Conservation (phyloP, 202 grass and related monocot genomes). For the Setaria viridis region DNA sequence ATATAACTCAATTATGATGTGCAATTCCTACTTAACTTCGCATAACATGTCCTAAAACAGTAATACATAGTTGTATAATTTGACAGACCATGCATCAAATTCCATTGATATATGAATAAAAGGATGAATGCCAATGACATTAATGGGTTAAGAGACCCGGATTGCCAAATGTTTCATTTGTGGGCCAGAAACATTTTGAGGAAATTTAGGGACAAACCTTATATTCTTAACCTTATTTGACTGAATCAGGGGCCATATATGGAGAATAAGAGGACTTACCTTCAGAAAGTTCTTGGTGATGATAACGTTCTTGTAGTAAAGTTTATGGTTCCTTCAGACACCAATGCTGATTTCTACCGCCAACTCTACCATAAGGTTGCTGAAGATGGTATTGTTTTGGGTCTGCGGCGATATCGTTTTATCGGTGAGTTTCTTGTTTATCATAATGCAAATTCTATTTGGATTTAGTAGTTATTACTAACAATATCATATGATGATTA, state of each 20-base stretch:
- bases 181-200: not conserved
- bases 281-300: constrained; percentile 51
- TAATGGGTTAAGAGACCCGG: not conserved
- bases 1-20: not conserved
- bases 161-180: not conserved
- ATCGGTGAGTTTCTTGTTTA: constrained; percentile 25
- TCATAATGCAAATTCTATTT: not conserved
- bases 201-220: not conserved
- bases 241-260: constrained; percentile 50
- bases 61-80: not conserved
- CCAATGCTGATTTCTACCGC: constrained; percentile 3
- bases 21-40: not conserved
- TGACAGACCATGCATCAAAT: not conserved
- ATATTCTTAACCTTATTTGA: not conserved
- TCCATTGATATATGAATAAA: not conserved
- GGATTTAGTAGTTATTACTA: not conserved
- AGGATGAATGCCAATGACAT: not conserved
- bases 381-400: constrained; percentile 54
- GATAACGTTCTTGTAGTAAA: constrained; percentile 56
- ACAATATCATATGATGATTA: not conserved
- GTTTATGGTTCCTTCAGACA: constrained; percentile 27
- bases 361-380: constrained; percentile 39
- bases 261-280: constrained; percentile 39
- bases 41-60: not conserved
- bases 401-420: constrained; percentile 45